A percentile compares a stretch with the other conserved stretches of the same genome.
phyloP scores from a whole-genome alignment of 805 yeast species.

The Vanderwaltozyma verrucispora region DNA sequence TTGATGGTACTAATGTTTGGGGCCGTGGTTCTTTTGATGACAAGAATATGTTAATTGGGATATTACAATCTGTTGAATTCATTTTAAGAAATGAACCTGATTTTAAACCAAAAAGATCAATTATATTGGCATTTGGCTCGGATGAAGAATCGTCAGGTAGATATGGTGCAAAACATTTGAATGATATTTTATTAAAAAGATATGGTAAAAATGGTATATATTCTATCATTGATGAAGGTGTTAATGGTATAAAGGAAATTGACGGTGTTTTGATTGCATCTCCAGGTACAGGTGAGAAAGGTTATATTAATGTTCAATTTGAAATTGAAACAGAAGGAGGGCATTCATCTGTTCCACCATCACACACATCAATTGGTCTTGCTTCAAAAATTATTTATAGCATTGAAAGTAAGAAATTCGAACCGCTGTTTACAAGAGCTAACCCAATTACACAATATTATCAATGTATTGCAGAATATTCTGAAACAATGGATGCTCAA shows the following conservation, averaged over 20 bases:
- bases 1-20: constrained; percentile 53
- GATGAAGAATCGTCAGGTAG: constrained; percentile 73
- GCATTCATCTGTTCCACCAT: constrained; percentile 70
- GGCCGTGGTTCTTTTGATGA: constrained; percentile 78
- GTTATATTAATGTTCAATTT: constrained; percentile 42
- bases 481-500: constrained; percentile 11
- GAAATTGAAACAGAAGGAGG: constrained; percentile 60
- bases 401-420: constrained; percentile 46
- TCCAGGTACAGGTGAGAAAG: constrained; percentile 54
- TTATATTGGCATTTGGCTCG: constrained; percentile 59
- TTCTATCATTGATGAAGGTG: constrained; percentile 66
- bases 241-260: constrained; percentile 24
- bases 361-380: constrained; percentile 71
- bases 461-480: constrained; percentile 53
- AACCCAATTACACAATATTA: constrained; percentile 53
- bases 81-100: constrained; percentile 39
- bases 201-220: constrained; percentile 54
- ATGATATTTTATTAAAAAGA: constrained; percentile 36
- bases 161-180: constrained; percentile 47
- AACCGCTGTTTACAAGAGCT: constrained; percentile 28
- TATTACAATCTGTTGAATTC: constrained; percentile 55
- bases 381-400: constrained; percentile 44
- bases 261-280: constrained; percentile 41
- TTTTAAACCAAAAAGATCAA: constrained; percentile 49
- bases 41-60: constrained; percentile 56